These are phyloP conservation scores for Raffaelea deltoideospora DNA, from an alignment of 2,329 filamentous ascomycete species.

Conservation along the genomic window DNA sequence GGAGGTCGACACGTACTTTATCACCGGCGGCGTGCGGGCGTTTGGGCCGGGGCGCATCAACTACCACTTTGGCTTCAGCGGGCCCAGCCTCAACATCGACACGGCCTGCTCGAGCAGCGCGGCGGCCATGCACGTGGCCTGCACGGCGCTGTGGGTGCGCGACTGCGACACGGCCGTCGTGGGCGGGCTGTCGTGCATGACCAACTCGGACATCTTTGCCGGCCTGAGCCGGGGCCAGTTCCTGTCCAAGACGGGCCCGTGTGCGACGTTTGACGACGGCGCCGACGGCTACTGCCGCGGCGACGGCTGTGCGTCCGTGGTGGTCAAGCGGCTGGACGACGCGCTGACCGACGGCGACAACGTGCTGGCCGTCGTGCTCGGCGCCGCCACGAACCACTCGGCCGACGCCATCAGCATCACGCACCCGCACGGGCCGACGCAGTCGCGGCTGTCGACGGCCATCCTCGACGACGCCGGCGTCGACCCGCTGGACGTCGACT, in stretches of 20 bases:
- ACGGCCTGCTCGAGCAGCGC: slow-evolving; percentile 67
- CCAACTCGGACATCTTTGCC: slow-evolving; percentile 67
- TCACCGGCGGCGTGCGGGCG: slow-evolving; percentile 27
- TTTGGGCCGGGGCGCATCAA: slow-evolving; percentile 46
- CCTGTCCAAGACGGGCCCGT: slow-evolving; percentile 59
- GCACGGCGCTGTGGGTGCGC: slow-evolving; percentile 56
- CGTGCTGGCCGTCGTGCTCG: slow-evolving; percentile 62
- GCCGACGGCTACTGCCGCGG: slow-evolving; percentile 75
- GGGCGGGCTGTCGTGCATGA: slow-evolving; percentile 64
- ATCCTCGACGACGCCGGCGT: slow-evolving; percentile 60
- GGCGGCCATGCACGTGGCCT: slow-evolving; percentile 56
- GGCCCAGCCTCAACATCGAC: slow-evolving; percentile 57
- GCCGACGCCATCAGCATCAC: slow-evolving; percentile 72
- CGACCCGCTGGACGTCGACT: slow-evolving; percentile 62
- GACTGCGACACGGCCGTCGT: slow-evolving; percentile 72
- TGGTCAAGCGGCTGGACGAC: slow-evolving; percentile 69
- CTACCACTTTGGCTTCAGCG: slow-evolving; percentile 64
- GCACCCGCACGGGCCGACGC: slow-evolving; percentile 63
- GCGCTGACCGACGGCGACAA: slow-evolving; percentile 63
- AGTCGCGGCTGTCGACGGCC: slow-evolving; percentile 53
- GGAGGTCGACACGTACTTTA: slow-evolving; percentile 46
- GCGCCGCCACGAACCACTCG: slow-evolving; percentile 66
- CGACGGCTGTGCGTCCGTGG: slow-evolving; percentile 54
- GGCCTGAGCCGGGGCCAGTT: slow-evolving; percentile 65
- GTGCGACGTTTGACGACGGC: slow-evolving; percentile 66